These are phyloP conservation scores for Megacollybia marginata DNA, from an alignment of 768 basidiomycete genomes.

Conservation along the genomic window DNA sequence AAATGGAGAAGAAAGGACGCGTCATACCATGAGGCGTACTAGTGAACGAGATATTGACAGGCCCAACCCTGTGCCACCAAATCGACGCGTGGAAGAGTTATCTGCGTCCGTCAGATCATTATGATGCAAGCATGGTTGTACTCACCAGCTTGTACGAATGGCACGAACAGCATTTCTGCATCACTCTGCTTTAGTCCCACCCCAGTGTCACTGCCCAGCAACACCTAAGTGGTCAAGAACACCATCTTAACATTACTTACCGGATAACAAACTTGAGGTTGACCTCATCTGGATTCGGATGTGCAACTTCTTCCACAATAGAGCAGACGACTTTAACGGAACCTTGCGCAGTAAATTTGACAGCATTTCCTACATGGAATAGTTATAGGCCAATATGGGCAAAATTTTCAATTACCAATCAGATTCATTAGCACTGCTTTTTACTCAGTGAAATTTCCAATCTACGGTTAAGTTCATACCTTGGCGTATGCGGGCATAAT, in stretches of 20 bases:
- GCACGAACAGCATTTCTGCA: conserved; percentile 60
- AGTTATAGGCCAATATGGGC: no score
- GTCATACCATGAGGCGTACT: conserved; percentile 59
- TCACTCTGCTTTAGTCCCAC: conserved; percentile 64
- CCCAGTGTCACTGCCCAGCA: conserved; percentile 52
- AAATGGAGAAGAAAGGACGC: no score
- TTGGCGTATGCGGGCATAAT: conserved; percentile 70
- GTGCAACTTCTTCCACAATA: conserved; percentile 29
- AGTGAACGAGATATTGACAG: conserved; percentile 68
- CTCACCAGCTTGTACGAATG: conserved; percentile 49
- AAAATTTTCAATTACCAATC: conserved; percentile 30
- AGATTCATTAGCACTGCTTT: conserved; percentile 63
- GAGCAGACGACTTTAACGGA: conserved; percentile 58
- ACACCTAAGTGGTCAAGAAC: conserved; percentile 2
- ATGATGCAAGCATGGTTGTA: no score
- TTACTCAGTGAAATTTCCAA: conserved; percentile 1
- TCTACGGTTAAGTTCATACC: conserved; percentile 24
- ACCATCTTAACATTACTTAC: conserved; percentile 20
- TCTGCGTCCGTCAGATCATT: conserved; percentile 33
- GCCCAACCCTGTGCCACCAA: conserved; percentile 74
- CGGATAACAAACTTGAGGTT: conserved; percentile 60
- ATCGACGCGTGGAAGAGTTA: conserved; percentile 69
- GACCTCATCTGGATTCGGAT: conserved; percentile 33
- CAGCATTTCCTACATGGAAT: conserved; percentile 37
- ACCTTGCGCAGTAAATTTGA: conserved; percentile 64